A percentile compares a stretch with the other conserved stretches of the same genome.
phyloP scores from a whole-genome alignment of 1,284 basidiomycete genomes.

The Amylostereum chailletii region DNA sequence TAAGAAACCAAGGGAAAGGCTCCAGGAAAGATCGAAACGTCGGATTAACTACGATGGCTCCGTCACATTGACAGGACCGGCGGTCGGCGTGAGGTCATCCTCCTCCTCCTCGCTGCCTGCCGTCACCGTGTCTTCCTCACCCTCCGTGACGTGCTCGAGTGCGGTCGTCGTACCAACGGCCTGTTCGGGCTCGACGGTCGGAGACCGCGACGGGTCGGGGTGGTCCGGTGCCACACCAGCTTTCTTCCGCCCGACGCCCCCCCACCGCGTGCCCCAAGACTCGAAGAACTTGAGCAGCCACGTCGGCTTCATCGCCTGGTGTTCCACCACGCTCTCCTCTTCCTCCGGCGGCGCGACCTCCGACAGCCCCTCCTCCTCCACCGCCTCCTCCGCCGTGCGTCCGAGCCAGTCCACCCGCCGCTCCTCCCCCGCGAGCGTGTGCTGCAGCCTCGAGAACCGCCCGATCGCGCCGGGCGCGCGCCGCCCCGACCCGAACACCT shows the following conservation, averaged over 20 bases:
- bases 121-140: background rate
- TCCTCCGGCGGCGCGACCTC: constrained; percentile 28
- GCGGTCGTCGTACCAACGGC: background rate
- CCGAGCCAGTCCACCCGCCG: constrained; percentile 57
- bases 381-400: constrained; percentile 65
- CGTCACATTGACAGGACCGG: no score
- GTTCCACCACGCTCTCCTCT: constrained; percentile 42
- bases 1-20: no score
- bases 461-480: constrained; percentile 47
- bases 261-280: constrained; percentile 49
- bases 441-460: constrained; percentile 54
- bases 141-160: background rate
- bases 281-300: constrained; percentile 70
- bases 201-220: background rate
- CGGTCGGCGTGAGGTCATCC: no score
- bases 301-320: constrained; percentile 56
- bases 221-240: background rate
- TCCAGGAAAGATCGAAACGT: no score
- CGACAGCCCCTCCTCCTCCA: constrained; percentile 51
- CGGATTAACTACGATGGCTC: no score
- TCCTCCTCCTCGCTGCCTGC: background rate
- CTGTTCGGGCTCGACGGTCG: background rate
- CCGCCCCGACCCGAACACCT: constrained; percentile 43
- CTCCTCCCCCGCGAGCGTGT: constrained; percentile 54
- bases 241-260: constrained; percentile 19